Evolutionary conservation across 352 stramenopile genomes (phyloP).

Genomic region (Aphanomyces euteiches): DNA sequence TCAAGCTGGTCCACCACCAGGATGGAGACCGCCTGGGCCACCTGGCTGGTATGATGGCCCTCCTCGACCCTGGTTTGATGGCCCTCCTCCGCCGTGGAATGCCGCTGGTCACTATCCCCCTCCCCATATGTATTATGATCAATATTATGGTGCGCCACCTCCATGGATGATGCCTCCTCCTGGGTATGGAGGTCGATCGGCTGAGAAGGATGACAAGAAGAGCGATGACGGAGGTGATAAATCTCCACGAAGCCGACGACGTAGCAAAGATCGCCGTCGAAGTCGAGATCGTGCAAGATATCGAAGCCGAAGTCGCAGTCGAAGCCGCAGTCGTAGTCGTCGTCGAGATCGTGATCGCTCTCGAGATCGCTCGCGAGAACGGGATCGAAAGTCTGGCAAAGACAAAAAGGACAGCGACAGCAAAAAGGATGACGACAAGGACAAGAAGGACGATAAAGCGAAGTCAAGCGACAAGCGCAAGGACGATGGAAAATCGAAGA

Average conservation of each 20-base stretch:
- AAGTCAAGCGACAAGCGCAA: not conserved
- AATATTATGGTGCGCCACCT: constrained; percentile 47
- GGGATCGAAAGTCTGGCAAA: not conserved
- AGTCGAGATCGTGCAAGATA: constrained; percentile 33
- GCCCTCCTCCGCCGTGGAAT: constrained; percentile 46
- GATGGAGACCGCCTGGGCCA: constrained; percentile 70
- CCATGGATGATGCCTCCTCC: constrained; percentile 50
- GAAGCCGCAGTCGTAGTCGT: constrained; percentile 52
- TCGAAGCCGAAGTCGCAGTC: constrained; percentile 36
- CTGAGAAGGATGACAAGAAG: constrained; percentile 36
- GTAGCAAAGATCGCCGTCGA: constrained; percentile 28
- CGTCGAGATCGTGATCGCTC: constrained; percentile 41
- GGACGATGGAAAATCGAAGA: not conserved
- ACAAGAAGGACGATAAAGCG: not conserved
- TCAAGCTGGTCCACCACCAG: constrained; percentile 41
- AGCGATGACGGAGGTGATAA: constrained; percentile 39
- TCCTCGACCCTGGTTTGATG: constrained; percentile 73
- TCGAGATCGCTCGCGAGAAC: constrained; percentile 30
- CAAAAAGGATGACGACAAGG: constrained; percentile 33
- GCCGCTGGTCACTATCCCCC: constrained; percentile 8
- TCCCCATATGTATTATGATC: constrained; percentile 33
- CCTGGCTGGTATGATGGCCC: constrained; percentile 75
- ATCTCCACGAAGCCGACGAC: constrained; percentile 36
- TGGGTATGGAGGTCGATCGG: constrained; percentile 37
- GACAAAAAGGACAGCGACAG: constrained; percentile 1